A percentile compares a stretch with the other conserved stretches of the same genome.
Evolutionary conservation across 2,329 filamentous ascomycete genomes (phyloP).

Genomic region (Erysiphe neolycopersici): DNA sequence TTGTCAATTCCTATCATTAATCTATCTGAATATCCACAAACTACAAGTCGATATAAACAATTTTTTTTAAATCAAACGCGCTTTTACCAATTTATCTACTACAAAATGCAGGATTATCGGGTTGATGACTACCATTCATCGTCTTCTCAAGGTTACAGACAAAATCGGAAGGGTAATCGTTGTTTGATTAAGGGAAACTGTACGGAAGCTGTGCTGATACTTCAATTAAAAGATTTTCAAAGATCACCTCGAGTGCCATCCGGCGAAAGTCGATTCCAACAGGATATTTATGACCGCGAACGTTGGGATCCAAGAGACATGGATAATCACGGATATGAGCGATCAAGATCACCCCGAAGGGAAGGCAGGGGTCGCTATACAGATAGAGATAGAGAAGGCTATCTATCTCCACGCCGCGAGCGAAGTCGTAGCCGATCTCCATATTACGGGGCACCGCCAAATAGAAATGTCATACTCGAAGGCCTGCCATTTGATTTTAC

Average conservation of each 20-base stretch:
- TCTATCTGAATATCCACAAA: too few species aligned
- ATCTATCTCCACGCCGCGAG: slow-evolving; percentile 10
- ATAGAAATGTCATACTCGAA: slow-evolving; percentile 27
- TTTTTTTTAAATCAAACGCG: too few species aligned
- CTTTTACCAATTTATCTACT: too few species aligned
- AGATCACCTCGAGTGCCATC: slow-evolving; percentile 10
- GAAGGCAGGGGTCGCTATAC: slow-evolving; percentile 12
- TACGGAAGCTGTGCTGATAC: slow-evolving; percentile 13
- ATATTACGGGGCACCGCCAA: slow-evolving; percentile 15
- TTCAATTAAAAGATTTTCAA: slow-evolving; percentile 12
- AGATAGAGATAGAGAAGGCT: slow-evolving; percentile 13
- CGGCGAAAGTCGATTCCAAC: slow-evolving; percentile 4
- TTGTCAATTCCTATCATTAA: too few species aligned
- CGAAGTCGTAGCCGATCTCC: slow-evolving; percentile 13
- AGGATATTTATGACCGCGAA: slow-evolving; percentile 5
- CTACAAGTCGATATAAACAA: too few species aligned
- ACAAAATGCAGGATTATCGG: slow-evolving; percentile 20
- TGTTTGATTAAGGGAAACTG: slow-evolving; percentile 8
- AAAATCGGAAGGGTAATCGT: slow-evolving; percentile 15
- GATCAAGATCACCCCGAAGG: slow-evolving; percentile 14
- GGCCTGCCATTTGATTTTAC: slow-evolving; percentile 23
- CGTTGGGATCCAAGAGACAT: slow-evolving; percentile 12
- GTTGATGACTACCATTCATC: slow-evolving; percentile 6
- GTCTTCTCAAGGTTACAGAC: slow-evolving; percentile 9
- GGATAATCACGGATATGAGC: slow-evolving; percentile 14